Evolutionary conservation across 768 basidiomycete genomes (phyloP).

Genomic region (Psilocybe azurescens): DNA sequence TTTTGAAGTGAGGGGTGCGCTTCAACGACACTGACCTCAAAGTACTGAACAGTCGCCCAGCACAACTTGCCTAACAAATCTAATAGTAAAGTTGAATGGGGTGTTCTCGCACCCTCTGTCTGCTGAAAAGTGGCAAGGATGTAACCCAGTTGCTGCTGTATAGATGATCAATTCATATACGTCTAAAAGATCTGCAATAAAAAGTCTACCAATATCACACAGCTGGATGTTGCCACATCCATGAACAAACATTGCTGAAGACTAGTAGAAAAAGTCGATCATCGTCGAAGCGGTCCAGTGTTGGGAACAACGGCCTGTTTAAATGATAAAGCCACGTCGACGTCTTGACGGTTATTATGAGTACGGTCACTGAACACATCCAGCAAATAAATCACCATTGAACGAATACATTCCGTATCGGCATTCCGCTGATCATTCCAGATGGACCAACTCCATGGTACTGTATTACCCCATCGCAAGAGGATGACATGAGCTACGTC

Average conservation of each 20-base stretch:
- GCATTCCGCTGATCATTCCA: conserved; percentile 62
- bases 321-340: conserved; percentile 57
- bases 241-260: conserved; percentile 14
- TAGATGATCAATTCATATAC: neutral
- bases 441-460: conserved; percentile 69
- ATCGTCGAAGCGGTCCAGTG: neutral
- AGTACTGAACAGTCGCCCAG: conserved; percentile 28
- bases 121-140: neutral
- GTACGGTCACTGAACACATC: neutral
- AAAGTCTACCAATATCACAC: conserved; percentile 17
- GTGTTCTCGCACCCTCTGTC: neutral
- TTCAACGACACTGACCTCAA: conserved; percentile 23
- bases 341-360: conserved; percentile 40
- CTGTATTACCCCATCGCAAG: conserved; percentile 59
- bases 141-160: conserved; percentile 4
- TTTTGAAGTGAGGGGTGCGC: conserved; percentile 17
- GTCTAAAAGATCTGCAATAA: neutral
- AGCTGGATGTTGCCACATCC: conserved; percentile 21
- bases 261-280: conserved; percentile 3
- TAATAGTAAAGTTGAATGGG: conserved; percentile 14
- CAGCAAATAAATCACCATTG: conserved; percentile 42
- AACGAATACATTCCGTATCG: conserved; percentile 52
- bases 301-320: conserved; percentile 21
- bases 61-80: conserved; percentile 34
- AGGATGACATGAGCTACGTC: conserved; percentile 50